These are phyloP conservation scores for Begonia peltatifolia DNA, from an alignment of 306 rosid species.

Conservation along the genomic window DNA sequence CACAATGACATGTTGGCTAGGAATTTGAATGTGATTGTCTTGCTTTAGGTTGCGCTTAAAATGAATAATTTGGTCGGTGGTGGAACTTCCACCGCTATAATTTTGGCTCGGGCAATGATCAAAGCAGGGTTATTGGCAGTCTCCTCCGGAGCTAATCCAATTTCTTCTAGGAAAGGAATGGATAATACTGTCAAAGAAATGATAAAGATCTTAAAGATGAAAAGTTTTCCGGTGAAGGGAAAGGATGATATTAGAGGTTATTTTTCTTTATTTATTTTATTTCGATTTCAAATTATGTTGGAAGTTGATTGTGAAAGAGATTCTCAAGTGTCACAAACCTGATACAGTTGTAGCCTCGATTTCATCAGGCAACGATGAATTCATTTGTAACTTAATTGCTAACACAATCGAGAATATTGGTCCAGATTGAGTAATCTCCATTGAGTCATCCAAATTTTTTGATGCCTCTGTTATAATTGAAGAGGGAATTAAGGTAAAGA, in stretches of 20 bases:
- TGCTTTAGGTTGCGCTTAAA: conserved; percentile 74
- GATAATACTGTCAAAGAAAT: conserved; percentile 64
- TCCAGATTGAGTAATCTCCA: conserved; percentile 69
- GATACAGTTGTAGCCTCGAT: conserved; percentile 78
- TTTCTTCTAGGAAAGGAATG: conserved; percentile 84
- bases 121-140: conserved; percentile 68
- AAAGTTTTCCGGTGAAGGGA: conserved; percentile 72
- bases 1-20: too few species aligned
- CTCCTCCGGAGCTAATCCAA: conserved; percentile 83
- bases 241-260: conserved; percentile 78
- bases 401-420: conserved; percentile 87
- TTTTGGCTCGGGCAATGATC: conserved; percentile 82
- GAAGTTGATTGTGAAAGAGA: too few species aligned
- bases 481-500: conserved; percentile 88
- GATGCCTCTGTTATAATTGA: conserved; percentile 75
- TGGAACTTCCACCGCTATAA: conserved; percentile 88
- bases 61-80: conserved; percentile 93
- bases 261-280: conserved; percentile 14
- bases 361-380: conserved; percentile 87
- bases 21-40: conserved; percentile 3
- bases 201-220: conserved; percentile 57
- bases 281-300: not conserved
- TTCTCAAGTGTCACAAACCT: not conserved
- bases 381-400: conserved; percentile 71
- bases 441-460: conserved; percentile 66